Percentiles rank a stretch among this genome's conserved stretches.
phyloP scores from a whole-genome alignment of 164 flowering plant genomes.

The Sextonia rubra region DNA sequence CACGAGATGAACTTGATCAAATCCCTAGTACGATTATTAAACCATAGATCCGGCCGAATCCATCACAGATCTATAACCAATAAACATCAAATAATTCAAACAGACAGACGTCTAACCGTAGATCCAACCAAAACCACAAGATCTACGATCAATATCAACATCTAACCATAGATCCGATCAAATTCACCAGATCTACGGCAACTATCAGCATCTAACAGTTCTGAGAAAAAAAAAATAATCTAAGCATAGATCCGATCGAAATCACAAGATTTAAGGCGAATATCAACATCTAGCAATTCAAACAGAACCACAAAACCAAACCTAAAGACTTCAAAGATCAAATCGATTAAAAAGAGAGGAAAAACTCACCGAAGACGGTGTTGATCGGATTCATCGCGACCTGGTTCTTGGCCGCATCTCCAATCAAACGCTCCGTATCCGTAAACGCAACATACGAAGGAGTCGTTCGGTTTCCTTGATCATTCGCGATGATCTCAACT shows the following conservation, averaged over 20 bases:
- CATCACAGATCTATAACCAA: no score
- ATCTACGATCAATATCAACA: no score
- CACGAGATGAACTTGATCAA: no score
- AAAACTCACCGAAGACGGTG: constrained; percentile 42
- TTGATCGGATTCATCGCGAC: constrained; percentile 48
- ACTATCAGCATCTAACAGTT: neutral
- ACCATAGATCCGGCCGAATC: no score
- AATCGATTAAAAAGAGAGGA: no score
- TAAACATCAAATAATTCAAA: no score
- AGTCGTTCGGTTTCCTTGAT: constrained; percentile 53
- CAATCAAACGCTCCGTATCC: constrained; percentile 41
- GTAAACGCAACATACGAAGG: constrained; percentile 52
- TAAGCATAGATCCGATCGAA: neutral
- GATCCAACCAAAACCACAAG: no score
- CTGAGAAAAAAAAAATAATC: neutral
- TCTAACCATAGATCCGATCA: no score
- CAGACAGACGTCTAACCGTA: no score
- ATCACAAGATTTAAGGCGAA: neutral
- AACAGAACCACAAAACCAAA: neutral
- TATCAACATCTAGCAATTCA: neutral
- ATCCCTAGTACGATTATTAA: no score
- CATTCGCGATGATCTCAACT: constrained; percentile 47
- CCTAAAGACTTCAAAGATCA: neutral
- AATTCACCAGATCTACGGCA: neutral
- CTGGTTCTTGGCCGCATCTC: constrained; percentile 54